These are phyloP conservation scores for Biancaea sappan DNA, from an alignment of 306 rosid species.

Conservation along the genomic window DNA sequence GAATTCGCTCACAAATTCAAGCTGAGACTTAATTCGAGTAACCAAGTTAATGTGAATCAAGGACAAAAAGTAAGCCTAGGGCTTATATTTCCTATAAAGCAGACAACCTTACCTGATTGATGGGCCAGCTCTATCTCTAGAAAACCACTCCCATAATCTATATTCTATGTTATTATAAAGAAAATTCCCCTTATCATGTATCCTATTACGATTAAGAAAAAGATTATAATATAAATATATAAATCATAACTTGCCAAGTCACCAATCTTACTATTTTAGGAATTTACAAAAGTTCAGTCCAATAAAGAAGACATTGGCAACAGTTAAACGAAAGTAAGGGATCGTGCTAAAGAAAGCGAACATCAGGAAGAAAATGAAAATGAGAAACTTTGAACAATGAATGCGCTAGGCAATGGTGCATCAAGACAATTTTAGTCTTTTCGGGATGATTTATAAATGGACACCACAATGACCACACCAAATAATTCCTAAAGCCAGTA, in stretches of 20 bases:
- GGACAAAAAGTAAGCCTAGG: not conserved
- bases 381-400: too few species aligned
- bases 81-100: not conserved
- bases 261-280: not conserved
- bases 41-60: not conserved
- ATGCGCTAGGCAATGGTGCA: too few species aligned
- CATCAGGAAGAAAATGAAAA: not conserved
- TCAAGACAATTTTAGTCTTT: too few species aligned
- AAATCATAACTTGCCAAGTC: not conserved
- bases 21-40: not conserved
- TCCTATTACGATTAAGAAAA: not conserved
- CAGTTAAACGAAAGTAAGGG: not conserved
- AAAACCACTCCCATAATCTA: not conserved
- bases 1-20: constrained; percentile 5
- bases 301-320: not conserved
- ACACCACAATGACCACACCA: too few species aligned
- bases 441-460: too few species aligned
- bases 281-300: not conserved
- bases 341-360: not conserved
- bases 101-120: not conserved
- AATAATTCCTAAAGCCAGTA: too few species aligned
- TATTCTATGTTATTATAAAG: not conserved
- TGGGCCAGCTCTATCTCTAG: not conserved
- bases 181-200: too few species aligned
- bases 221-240: too few species aligned